Conservation (phyloP, 176 grass and related monocot genomes). For the Hordeum marinum region DNA sequence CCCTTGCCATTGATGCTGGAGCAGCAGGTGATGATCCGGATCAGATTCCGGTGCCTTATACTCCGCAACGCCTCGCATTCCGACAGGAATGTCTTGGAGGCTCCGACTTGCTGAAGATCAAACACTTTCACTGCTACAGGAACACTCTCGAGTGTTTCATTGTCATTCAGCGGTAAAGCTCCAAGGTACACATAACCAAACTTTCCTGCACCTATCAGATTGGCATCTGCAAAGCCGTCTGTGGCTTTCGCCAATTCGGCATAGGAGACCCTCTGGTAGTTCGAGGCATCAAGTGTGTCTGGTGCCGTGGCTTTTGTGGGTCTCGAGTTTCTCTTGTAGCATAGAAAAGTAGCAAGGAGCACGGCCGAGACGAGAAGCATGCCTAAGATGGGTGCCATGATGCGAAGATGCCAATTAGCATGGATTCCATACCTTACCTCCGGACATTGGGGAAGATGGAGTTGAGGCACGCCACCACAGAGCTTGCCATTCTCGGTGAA, state of each 20-base stretch:
- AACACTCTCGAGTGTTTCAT: background rate
- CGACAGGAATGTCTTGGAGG: background rate
- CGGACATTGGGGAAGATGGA: conserved; percentile 13
- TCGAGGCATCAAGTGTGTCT: background rate
- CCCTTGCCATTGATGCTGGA: background rate
- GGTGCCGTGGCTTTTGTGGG: background rate
- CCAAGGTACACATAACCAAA: background rate
- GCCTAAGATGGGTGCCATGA: background rate
- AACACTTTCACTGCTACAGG: background rate
- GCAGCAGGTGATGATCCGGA: background rate
- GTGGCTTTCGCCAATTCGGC: background rate
- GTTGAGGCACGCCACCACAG: conserved; percentile 15
- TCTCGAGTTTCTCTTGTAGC: background rate
- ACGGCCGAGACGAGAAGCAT: background rate
- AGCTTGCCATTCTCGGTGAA: conserved; percentile 14
- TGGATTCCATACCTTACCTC: too few species aligned
- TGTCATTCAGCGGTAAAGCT: background rate
- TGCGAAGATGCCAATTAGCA: background rate
- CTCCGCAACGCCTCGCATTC: background rate
- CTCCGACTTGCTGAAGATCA: background rate
- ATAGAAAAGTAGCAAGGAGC: background rate
- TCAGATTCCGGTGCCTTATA: background rate
- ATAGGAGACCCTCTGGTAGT: background rate
- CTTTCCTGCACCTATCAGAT: background rate
- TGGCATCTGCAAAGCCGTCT: background rate